phyloP scores from a whole-genome alignment of 257 asterid species.

The Marsdenia floribunda region DNA sequence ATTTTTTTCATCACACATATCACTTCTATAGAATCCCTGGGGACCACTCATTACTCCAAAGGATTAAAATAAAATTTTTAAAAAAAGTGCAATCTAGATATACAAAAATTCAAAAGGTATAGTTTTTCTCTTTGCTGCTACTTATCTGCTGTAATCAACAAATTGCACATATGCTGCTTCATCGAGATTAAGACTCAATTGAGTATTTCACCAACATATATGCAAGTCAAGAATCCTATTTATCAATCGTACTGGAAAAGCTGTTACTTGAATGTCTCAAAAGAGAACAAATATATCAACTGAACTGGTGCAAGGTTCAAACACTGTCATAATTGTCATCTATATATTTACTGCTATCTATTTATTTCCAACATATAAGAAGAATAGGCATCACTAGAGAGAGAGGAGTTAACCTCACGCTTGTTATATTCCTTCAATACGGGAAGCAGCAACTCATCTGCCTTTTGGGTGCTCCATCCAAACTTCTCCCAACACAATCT shows the following conservation, averaged over 20 bases:
- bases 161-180: background rate
- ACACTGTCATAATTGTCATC: background rate
- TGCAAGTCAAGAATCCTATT: background rate
- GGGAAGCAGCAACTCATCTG: conserved; percentile 79
- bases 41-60: background rate
- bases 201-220: background rate
- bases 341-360: background rate
- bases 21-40: background rate
- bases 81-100: background rate
- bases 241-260: background rate
- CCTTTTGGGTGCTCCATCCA: conserved; percentile 73
- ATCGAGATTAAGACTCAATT: background rate
- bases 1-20: background rate
- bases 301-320: background rate
- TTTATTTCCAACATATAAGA: background rate
- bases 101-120: background rate
- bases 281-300: background rate
- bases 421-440: conserved; percentile 84
- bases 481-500: conserved; percentile 96
- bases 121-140: background rate
- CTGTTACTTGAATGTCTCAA: background rate
- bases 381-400: background rate
- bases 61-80: background rate
- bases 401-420: conserved; percentile 61
- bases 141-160: background rate